Conservation (phyloP, 352 stramenopile species). For the Phytophthora colocasiae region DNA sequence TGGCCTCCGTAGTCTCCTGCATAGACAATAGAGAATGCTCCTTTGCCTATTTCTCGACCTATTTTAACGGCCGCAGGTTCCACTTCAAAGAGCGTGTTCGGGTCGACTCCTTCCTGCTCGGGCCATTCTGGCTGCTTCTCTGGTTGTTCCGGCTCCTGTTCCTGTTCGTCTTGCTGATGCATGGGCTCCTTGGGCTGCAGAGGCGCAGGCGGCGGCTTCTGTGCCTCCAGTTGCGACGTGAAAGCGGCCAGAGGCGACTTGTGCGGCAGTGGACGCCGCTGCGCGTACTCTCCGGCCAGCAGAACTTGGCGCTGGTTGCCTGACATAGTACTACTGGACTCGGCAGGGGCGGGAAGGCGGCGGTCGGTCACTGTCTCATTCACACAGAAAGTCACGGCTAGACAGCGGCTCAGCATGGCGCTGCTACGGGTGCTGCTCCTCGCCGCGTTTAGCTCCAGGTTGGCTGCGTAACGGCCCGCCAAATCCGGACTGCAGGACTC, state of each 20-base stretch:
- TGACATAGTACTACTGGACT: conserved; percentile 22
- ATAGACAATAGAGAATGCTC: conserved; percentile 86
- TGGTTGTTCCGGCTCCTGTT: conserved; percentile 27
- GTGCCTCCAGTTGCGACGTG: conserved; percentile 33
- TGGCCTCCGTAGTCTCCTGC: conserved; percentile 74
- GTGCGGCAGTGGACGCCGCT: conserved; percentile 29
- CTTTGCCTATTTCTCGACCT: conserved; percentile 84
- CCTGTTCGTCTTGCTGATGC: conserved; percentile 19
- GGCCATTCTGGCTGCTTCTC: conserved; percentile 36
- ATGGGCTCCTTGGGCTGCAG: conserved; percentile 13
- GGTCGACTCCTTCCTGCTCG: conserved; percentile 21
- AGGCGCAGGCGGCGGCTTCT: conserved; percentile 11
- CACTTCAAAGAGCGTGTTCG: conserved; percentile 58
- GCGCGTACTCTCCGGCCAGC: conserved; percentile 45
- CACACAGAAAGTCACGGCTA: conserved; percentile 41
- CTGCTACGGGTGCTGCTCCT: conserved; percentile 14
- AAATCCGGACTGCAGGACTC: conserved; percentile 31
- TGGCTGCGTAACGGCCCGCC: conserved; percentile 36
- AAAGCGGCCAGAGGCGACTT: conserved; percentile 35
- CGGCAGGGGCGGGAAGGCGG: conserved; percentile 18
- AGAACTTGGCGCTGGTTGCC: conserved; percentile 41
- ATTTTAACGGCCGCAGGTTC: conserved; percentile 72
- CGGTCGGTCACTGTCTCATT: conserved; percentile 41
- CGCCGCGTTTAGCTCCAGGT: conserved; percentile 39
- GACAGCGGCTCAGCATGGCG: conserved; percentile 40